phyloP scores from a whole-genome alignment of 78 protist genomes.

The Polysphondylium violaceum region DNA sequence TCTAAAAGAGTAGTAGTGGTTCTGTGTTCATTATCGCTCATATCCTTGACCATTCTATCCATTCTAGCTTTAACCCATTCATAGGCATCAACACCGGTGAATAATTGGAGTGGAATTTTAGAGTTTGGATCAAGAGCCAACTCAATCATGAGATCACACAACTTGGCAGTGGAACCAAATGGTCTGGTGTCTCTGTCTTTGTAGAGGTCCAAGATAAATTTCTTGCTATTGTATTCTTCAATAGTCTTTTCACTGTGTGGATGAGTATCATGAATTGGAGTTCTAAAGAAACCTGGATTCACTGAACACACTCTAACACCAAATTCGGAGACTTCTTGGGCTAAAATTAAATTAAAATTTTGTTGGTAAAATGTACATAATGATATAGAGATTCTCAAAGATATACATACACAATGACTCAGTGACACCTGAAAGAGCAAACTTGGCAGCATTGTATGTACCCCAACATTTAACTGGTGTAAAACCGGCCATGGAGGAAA shows the following conservation, averaged over 20 bases:
- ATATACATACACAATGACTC: no score
- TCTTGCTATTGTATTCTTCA: neutral
- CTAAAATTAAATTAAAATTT: no score
- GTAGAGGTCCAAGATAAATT: neutral
- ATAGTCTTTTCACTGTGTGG: neutral
- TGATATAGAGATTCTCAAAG: no score
- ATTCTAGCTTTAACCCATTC: neutral
- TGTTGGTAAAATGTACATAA: no score
- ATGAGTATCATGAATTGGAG: neutral
- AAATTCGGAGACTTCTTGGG: neutral
- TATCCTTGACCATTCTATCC: neutral
- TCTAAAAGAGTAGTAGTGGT: neutral
- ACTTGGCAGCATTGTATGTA: neutral
- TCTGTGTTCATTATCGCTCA: neutral
- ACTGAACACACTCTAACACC: neutral
- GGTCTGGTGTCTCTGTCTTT: neutral
- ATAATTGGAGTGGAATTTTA: neutral
- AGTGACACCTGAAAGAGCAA: neutral
- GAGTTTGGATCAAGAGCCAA: neutral
- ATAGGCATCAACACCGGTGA: neutral
- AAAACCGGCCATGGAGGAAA: constrained; percentile 1
- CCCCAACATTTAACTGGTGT: neutral
- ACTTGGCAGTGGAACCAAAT: neutral
- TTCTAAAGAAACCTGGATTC: neutral
- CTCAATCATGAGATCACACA: neutral